Conservation (phyloP, 371 early-diverging fungal genomes). For the Mortierella sp. region DNA sequence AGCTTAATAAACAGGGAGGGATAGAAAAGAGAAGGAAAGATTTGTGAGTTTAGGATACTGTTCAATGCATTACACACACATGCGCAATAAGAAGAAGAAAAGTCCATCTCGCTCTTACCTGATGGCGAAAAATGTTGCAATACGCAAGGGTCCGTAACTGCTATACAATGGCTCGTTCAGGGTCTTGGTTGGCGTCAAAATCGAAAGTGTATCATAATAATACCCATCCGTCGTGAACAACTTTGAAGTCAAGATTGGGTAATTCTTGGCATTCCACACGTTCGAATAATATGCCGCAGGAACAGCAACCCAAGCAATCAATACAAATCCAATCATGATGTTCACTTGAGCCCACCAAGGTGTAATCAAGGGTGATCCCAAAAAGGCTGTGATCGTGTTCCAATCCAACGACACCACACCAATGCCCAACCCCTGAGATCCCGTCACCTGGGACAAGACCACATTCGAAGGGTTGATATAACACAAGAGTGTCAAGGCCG, state of each 20-base stretch:
- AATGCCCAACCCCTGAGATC: constrained; percentile 48
- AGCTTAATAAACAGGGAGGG: constrained; percentile 14
- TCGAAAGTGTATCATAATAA: constrained; percentile 56
- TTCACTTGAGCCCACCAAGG: constrained; percentile 53
- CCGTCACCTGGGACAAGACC: constrained; percentile 62
- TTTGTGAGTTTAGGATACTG: background rate
- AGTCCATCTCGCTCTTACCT: background rate
- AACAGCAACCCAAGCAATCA: constrained; percentile 40
- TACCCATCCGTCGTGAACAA: constrained; percentile 33
- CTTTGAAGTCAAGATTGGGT: constrained; percentile 32
- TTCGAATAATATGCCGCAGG: constrained; percentile 36
- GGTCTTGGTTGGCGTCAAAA: constrained; percentile 59
- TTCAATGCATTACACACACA: constrained; percentile 11
- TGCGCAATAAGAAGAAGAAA: background rate
- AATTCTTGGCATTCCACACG: constrained; percentile 35
- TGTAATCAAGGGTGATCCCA: constrained; percentile 36
- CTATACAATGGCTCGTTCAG: constrained; percentile 41
- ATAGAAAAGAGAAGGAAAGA: background rate
- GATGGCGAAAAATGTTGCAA: constrained; percentile 69
- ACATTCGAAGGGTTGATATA: constrained; percentile 69
- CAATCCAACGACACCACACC: constrained; percentile 45
- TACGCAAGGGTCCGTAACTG: constrained; percentile 60
- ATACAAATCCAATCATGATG: constrained; percentile 33
- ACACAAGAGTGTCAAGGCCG: constrained; percentile 68
- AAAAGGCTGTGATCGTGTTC: constrained; percentile 44